These are phyloP conservation scores for Rhodamnia argentea DNA, from an alignment of 345 rosid species.

Conservation along the genomic window DNA sequence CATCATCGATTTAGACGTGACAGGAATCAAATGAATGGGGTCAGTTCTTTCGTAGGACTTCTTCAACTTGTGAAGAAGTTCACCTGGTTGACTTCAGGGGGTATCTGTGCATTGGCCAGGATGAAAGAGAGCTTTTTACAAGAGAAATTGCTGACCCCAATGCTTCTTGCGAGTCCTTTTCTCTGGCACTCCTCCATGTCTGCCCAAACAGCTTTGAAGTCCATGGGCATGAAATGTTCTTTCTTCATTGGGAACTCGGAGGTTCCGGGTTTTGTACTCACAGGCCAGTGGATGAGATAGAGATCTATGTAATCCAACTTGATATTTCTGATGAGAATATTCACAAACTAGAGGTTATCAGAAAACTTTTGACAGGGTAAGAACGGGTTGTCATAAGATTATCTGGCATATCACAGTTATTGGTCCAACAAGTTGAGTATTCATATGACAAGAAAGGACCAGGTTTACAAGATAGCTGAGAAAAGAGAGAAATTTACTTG, in stretches of 20 bases:
- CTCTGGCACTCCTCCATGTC: slow-evolving; percentile 72
- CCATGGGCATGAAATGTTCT: slow-evolving; percentile 54
- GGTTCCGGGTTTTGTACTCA: slow-evolving; percentile 53
- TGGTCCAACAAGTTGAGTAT: not conserved
- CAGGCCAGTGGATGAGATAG: slow-evolving; percentile 79
- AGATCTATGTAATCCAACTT: slow-evolving; percentile 64
- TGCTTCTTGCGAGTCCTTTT: slow-evolving; percentile 56
- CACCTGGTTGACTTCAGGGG: slow-evolving; percentile 76
- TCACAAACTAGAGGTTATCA: not conserved
- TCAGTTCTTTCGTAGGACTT: not conserved
- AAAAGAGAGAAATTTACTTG: not conserved
- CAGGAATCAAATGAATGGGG: not conserved
- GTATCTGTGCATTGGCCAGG: slow-evolving; percentile 53
- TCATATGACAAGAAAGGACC: not conserved
- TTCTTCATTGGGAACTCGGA: slow-evolving; percentile 58
- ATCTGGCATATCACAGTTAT: not conserved
- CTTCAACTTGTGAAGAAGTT: not conserved
- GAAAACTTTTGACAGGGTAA: not conserved
- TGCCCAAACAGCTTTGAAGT: slow-evolving; percentile 52
- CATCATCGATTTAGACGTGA: not conserved
- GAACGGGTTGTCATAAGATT: not conserved
- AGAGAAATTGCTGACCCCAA: slow-evolving; percentile 83
- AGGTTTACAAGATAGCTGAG: not conserved
- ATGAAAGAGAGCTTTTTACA: slow-evolving; percentile 52
- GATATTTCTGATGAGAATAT: slow-evolving; percentile 34